phyloP scores from a whole-genome alignment of 495 filamentous ascomycete species.

The Podospora appendiculata region DNA sequence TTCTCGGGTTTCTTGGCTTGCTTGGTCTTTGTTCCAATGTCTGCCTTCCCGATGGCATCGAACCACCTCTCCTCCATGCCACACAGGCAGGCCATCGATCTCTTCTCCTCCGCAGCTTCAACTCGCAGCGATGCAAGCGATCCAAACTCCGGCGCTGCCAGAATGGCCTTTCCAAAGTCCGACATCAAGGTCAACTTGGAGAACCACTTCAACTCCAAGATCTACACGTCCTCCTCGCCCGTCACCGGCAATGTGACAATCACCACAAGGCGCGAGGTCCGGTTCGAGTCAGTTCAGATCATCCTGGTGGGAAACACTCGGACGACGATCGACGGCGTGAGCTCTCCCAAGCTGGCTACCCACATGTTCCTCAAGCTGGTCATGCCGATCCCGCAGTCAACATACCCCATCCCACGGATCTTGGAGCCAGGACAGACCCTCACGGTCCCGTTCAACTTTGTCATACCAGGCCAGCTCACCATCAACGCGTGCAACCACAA shows the following conservation, averaged over 20 bases:
- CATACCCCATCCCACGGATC: slow-evolving; percentile 63
- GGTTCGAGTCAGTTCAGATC: slow-evolving; percentile 77
- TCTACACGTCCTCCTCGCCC: slow-evolving; percentile 42
- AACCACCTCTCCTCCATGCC: neutral
- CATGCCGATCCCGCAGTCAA: slow-evolving; percentile 65
- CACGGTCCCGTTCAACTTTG: slow-evolving; percentile 79
- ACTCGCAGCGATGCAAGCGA: slow-evolving; percentile 8
- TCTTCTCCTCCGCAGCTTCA: slow-evolving; percentile 1
- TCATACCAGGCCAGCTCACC: slow-evolving; percentile 67
- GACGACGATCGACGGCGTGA: slow-evolving; percentile 34
- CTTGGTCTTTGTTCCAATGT: neutral
- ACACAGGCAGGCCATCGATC: neutral
- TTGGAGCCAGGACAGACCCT: slow-evolving; percentile 60
- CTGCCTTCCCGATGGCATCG: neutral
- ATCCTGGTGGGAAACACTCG: slow-evolving; percentile 61
- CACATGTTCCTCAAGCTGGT: slow-evolving; percentile 70
- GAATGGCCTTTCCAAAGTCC: slow-evolving; percentile 17
- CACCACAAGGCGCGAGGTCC: slow-evolving; percentile 50
- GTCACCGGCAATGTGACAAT: slow-evolving; percentile 46
- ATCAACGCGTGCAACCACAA: slow-evolving; percentile 43
- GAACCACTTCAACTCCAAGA: slow-evolving; percentile 37
- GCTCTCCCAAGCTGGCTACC: slow-evolving; percentile 32
- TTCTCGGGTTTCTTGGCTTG: no score
- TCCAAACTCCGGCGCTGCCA: neutral
- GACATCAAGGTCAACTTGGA: slow-evolving; percentile 36